Evolutionary conservation across 2,329 filamentous ascomycete species (phyloP).

Genomic region (Ascocoryne sarcoides): DNA sequence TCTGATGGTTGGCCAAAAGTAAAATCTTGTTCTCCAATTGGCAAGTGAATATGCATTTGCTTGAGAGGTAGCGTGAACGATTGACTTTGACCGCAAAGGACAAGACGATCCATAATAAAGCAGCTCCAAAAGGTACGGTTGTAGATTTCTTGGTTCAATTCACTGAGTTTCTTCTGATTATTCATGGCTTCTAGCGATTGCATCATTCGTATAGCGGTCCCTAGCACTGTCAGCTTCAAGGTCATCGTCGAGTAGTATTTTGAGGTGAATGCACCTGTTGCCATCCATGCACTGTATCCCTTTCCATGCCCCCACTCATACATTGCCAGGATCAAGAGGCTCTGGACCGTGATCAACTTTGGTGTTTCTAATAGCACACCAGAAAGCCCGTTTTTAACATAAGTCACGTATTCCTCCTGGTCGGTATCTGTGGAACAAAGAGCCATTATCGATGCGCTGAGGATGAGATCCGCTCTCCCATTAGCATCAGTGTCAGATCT

Average conservation of each 20-base stretch:
- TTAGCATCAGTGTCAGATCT: no score
- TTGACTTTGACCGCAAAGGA: constrained; percentile 35
- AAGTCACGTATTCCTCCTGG: no score
- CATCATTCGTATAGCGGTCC: constrained; percentile 32
- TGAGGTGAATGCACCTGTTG: no score
- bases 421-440: no score
- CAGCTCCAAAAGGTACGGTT: constrained; percentile 38
- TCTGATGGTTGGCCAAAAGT: constrained; percentile 27
- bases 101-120: constrained; percentile 37
- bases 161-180: constrained; percentile 15
- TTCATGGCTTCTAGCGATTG: constrained; percentile 1
- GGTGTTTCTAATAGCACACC: constrained; percentile 16
- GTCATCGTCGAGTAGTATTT: no score
- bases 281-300: constrained; percentile 37
- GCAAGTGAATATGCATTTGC: no score
- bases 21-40: no score
- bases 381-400: constrained; percentile 7
- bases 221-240: no score
- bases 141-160: constrained; percentile 26
- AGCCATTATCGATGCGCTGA: no score
- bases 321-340: constrained; percentile 32
- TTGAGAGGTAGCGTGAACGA: no score
- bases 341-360: constrained; percentile 31
- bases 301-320: constrained; percentile 36
- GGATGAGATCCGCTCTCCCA: no score